Conservation (phyloP, 352 stramenopile genomes). For the Globisporangium sylvaticum region DNA sequence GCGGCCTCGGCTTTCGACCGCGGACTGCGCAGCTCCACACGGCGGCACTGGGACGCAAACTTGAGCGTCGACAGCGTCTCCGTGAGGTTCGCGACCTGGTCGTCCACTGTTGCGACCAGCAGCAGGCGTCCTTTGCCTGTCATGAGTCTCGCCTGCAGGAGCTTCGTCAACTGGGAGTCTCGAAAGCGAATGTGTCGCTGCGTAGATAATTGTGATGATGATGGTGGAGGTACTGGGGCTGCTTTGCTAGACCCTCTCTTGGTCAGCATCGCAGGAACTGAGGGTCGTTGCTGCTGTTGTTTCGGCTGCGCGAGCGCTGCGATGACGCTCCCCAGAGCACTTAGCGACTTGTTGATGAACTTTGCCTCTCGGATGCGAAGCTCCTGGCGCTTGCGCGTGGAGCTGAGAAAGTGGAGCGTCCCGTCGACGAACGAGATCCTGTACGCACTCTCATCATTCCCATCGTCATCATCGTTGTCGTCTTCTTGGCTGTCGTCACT, state of each 20-base stretch:
- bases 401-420: slow-evolving; percentile 43
- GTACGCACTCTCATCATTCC: slow-evolving; percentile 16
- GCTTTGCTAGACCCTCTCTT: slow-evolving; percentile 3
- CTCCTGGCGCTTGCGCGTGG: slow-evolving; percentile 47
- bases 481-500: not conserved
- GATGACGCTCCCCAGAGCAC: slow-evolving; percentile 65
- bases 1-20: slow-evolving; percentile 12
- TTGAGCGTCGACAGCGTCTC: slow-evolving; percentile 77
- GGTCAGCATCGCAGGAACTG: not conserved
- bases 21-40: slow-evolving; percentile 40
- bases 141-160: slow-evolving; percentile 52
- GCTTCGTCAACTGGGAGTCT: slow-evolving; percentile 74
- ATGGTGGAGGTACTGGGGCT: not conserved
- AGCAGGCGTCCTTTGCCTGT: slow-evolving; percentile 39
- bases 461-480: slow-evolving; percentile 11
- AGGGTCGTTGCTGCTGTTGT: not conserved
- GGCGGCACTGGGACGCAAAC: slow-evolving; percentile 63
- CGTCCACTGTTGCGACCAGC: slow-evolving; percentile 63
- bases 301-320: slow-evolving; percentile 40
- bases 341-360: slow-evolving; percentile 75
- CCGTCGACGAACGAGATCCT: slow-evolving; percentile 66
- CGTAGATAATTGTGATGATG: not conserved
- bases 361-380: slow-evolving; percentile 72
- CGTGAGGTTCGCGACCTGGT: slow-evolving; percentile 41
- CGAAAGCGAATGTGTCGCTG: slow-evolving; percentile 52